These are phyloP conservation scores for Penicillium dipodomyicola DNA, from an alignment of 495 filamentous ascomycete genomes.

Conservation along the genomic window DNA sequence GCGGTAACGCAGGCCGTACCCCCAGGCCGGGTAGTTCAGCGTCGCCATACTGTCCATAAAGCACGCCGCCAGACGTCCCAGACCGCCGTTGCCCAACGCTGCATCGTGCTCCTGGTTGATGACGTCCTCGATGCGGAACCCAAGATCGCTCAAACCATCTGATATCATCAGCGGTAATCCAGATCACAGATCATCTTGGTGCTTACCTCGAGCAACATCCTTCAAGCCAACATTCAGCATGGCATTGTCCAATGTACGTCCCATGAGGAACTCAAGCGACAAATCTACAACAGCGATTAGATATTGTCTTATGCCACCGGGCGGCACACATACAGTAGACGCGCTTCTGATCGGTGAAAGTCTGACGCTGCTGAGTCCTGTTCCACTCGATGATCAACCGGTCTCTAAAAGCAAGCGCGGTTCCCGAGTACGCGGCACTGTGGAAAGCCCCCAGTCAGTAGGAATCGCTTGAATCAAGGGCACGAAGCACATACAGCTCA, in stretches of 20 bases:
- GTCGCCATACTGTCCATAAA: constrained; percentile 95
- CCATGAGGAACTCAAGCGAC: constrained; percentile 96
- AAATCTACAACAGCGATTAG: constrained; percentile 53
- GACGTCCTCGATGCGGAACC: constrained; percentile 95
- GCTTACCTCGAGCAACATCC: constrained; percentile 69
- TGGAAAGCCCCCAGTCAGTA: background rate
- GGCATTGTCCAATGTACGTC: constrained; percentile 91
- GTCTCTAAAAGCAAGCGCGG: constrained; percentile 87
- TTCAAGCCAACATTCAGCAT: constrained; percentile 95
- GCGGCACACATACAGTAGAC: constrained; percentile 66
- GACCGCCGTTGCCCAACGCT: constrained; percentile 91
- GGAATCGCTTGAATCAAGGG: background rate
- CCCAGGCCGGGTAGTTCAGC: constrained; percentile 94
- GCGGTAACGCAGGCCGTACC: constrained; percentile 89
- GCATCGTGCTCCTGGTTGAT: constrained; percentile 95
- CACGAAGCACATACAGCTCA: constrained; percentile 55
- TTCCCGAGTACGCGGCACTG: constrained; percentile 85
- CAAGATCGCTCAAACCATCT: constrained; percentile 84
- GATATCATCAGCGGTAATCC: background rate
- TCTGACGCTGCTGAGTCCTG: constrained; percentile 94
- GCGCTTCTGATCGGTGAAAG: constrained; percentile 82
- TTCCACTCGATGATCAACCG: constrained; percentile 95
- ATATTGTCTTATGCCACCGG: background rate
- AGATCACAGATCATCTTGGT: background rate
- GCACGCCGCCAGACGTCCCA: constrained; percentile 92